phyloP scores from a whole-genome alignment of 1,284 basidiomycete genomes.

The Rhodofomes roseus region DNA sequence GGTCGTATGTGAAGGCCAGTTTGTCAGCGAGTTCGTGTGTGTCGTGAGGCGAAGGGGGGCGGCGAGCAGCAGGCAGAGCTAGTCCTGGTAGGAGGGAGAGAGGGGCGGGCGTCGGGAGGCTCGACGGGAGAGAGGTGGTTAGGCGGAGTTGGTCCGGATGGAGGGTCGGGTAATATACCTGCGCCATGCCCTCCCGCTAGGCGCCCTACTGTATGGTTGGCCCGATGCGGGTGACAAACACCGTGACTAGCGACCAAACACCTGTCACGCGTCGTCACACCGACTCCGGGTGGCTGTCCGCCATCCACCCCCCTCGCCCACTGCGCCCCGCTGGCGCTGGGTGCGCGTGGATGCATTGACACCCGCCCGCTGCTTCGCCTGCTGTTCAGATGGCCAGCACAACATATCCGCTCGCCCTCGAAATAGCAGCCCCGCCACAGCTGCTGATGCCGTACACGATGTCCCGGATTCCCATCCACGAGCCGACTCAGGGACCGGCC shows the following conservation, averaged over 20 bases:
- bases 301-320: neutral
- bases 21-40: neutral
- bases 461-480: neutral
- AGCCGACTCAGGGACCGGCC: conserved; percentile 1
- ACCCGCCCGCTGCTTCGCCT: too few relatives aligned
- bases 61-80: neutral
- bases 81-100: conserved; percentile 8
- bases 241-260: neutral
- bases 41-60: conserved; percentile 9
- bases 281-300: neutral
- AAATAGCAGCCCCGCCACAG: neutral
- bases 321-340: too few relatives aligned
- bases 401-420: neutral
- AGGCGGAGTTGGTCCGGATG: conserved; percentile 5
- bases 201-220: too few relatives aligned
- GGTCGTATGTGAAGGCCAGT: conserved; percentile 7
- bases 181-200: neutral
- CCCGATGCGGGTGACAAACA: neutral
- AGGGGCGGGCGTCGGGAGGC: conserved; percentile 6
- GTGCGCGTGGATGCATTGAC: too few relatives aligned
- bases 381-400: too few relatives aligned
- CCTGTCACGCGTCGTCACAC: neutral
- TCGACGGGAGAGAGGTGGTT: conserved; percentile 7
- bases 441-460: neutral
- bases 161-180: conserved; percentile 18